Percentiles rank a stretch among this genome's conserved stretches.
These are phyloP conservation scores for Potentilla sterilis DNA, from an alignment of 306 rosid species.

Conservation along the genomic window DNA sequence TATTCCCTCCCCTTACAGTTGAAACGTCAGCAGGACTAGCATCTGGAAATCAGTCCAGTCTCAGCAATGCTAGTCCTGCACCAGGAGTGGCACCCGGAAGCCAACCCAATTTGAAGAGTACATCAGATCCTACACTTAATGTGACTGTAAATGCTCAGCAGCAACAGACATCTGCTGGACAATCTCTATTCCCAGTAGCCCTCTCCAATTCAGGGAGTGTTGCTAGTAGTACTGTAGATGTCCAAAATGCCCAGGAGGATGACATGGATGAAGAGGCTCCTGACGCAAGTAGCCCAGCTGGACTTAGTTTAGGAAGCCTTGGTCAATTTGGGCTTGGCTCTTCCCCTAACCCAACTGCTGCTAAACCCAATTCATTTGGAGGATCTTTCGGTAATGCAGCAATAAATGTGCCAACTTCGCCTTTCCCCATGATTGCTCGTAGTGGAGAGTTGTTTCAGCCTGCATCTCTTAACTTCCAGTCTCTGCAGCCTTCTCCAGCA, in stretches of 20 bases:
- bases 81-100: constrained; percentile 26
- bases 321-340: constrained; percentile 64
- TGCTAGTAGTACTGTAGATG: constrained; percentile 41
- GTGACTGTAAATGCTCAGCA: constrained; percentile 34
- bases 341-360: constrained; percentile 43
- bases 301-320: constrained; percentile 55
- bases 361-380: constrained; percentile 74
- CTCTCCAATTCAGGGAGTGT: constrained; percentile 36
- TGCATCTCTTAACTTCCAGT: constrained; percentile 72
- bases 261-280: constrained; percentile 98
- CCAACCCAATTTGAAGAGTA: constrained; percentile 20
- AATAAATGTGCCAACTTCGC: constrained; percentile 34
- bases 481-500: constrained; percentile 45
- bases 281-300: constrained; percentile 46
- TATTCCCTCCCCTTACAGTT: constrained; percentile 10
- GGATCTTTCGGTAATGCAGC: constrained; percentile 55
- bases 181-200: constrained; percentile 39
- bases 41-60: constrained; percentile 25
- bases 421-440: constrained; percentile 48
- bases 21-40: constrained; percentile 25
- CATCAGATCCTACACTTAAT: constrained; percentile 30
- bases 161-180: constrained; percentile 41
- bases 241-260: constrained; percentile 53
- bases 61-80: constrained; percentile 26
- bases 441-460: constrained; percentile 78